These are phyloP conservation scores for Xylariales sp. DNA, from an alignment of 2,329 filamentous ascomycete genomes.

Conservation along the genomic window DNA sequence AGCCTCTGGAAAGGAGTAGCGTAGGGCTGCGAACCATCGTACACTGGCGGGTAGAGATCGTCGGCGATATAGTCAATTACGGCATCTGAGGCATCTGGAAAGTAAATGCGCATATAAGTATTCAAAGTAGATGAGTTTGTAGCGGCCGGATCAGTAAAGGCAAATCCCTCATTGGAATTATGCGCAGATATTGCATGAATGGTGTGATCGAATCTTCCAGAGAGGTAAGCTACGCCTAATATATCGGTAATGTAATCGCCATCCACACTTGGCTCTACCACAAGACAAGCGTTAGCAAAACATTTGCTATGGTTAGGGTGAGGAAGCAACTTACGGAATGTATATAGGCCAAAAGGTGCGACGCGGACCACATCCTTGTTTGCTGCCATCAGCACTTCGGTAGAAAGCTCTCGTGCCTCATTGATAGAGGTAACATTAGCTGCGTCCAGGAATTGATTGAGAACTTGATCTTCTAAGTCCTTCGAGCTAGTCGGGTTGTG, in stretches of 20 bases:
- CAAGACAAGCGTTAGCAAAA: no score
- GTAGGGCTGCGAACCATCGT: constrained; percentile 1
- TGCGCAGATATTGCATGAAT: no score
- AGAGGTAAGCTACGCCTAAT: no score
- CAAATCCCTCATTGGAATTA: constrained; percentile 3
- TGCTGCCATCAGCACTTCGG: not conserved
- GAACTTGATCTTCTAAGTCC: no score
- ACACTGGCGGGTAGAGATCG: constrained; percentile 1
- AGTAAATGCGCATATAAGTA: constrained; percentile 4
- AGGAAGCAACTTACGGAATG: no score
- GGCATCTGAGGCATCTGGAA: not conserved
- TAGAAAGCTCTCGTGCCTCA: not conserved
- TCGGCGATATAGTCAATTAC: not conserved
- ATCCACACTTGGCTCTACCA: no score
- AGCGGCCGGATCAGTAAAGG: constrained; percentile 3
- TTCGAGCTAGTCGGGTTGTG: no score
- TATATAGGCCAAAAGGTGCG: not conserved
- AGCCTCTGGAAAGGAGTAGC: constrained; percentile 4
- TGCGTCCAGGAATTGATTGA: no score
- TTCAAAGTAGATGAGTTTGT: constrained; percentile 5
- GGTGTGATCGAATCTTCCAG: no score
- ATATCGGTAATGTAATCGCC: no score
- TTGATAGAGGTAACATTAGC: not conserved
- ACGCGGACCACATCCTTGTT: not conserved
- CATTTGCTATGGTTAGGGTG: no score